Percentiles rank a stretch among this genome's conserved stretches.
phyloP scores from a whole-genome alignment of 2,329 filamentous ascomycete genomes.

The Talaromyces sp. region DNA sequence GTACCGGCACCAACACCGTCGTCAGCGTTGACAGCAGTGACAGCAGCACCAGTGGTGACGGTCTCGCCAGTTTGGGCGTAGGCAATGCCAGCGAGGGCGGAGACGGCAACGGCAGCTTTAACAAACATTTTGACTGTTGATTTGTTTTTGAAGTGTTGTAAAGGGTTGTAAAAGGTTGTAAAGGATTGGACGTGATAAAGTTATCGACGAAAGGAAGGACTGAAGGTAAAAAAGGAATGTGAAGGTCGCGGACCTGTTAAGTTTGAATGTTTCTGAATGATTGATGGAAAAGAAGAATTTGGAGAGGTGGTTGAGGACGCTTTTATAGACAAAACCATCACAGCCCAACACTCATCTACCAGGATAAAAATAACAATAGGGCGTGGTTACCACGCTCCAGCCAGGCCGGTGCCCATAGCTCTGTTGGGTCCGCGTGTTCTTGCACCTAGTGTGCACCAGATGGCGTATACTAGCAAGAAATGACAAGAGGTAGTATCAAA shows the following conservation, averaged over 20 bases:
- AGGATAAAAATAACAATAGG: not conserved
- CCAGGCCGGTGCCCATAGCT: not conserved
- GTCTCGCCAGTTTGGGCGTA: conserved; percentile 10
- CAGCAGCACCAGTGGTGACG: conserved; percentile 7
- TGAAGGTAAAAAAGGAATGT: conserved; percentile 3
- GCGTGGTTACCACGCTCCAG: not conserved
- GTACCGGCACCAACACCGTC: conserved; percentile 10
- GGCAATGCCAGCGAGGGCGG: conserved; percentile 8
- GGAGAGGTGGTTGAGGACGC: not conserved
- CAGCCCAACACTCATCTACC: not conserved
- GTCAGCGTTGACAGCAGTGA: conserved; percentile 5
- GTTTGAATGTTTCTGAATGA: not conserved
- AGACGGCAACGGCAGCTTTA: not conserved
- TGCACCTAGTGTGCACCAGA: not conserved
- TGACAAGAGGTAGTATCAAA: not conserved
- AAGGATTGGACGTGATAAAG: conserved; percentile 1
- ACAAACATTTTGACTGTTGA: conserved; percentile 3
- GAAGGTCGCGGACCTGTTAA: conserved; percentile 8
- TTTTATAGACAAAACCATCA: not conserved
- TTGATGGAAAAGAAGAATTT: not conserved
- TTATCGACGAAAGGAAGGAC: not conserved
- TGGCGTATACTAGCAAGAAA: not conserved
- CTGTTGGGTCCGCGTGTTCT: not conserved
- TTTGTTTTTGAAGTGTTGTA: not conserved
- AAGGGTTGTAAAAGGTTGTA: not conserved